Evolutionary conservation across 495 filamentous ascomycete species (phyloP), one percentile per base, ranked within the genome.

Genomic region (Aspergillus cavernicola): DNA sequence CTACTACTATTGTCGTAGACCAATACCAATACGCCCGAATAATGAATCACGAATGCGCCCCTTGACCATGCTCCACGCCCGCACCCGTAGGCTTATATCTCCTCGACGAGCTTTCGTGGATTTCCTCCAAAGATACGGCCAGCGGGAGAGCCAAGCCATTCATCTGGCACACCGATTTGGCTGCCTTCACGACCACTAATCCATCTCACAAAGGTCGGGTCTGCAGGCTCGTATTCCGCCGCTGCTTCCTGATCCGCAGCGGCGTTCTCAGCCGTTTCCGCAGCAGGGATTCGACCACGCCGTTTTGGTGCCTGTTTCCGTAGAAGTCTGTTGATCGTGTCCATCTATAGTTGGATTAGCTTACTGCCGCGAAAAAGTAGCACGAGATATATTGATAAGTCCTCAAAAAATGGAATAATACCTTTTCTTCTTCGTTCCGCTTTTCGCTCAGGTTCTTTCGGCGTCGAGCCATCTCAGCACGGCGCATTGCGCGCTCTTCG

Each of bases 361-460:
- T 28, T 48, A 12, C 16, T 7, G 1, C 9, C 35, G 22, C 11
- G 12, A 28, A 4, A 28, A 28, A 28, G 9, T 28, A 28, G 9
- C n/a, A n/a, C n/a, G n/a, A n/a, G n/a, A n/a, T n/a, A n/a, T n/a
- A n/a, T n/a, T n/a, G n/a, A n/a, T n/a, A n/a, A n/a, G n/a, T n/a
- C n/a, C n/a, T n/a, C n/a, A n/a, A n/a, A n/a, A n/a, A n/a, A n/a
- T n/a, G n/a, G n/a, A n/a, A n/a, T n/a, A n/a, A n/a, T 74, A 90
- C 92, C 84, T 98, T 98, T 74, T 97, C 95, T 74, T 98, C 95
- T 64, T 98, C 95, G 52, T 96, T 93, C 22, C 93, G 87, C 77
- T 97, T 96, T 66, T 97, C 93, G 57, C 88, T 93, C n/a, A 98
- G 80, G 59, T 97, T 97, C 67, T 96, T 95, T 44, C 93, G 76